These are phyloP conservation scores for Sherardia arvensis DNA, from an alignment of 257 asterid species.

Conservation along the genomic window DNA sequence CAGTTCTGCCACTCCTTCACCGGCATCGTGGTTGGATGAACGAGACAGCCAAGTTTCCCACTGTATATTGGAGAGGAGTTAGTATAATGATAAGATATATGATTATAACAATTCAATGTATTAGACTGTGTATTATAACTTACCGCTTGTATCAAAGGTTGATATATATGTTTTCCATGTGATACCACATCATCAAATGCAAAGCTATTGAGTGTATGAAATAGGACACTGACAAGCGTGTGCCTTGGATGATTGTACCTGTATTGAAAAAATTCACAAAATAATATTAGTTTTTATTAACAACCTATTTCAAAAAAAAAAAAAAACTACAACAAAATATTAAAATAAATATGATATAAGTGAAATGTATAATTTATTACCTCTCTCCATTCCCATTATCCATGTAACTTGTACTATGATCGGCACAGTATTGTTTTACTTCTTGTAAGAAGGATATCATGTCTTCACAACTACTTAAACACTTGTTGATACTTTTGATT, in stretches of 20 bases:
- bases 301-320: no score
- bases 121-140: no score
- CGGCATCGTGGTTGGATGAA: constrained; percentile 16
- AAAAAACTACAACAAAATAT: no score
- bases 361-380: no score
- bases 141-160: constrained; percentile 41
- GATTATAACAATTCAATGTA: no score
- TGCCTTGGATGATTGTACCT: constrained; percentile 4
- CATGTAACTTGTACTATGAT: constrained; percentile 12
- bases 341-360: no score
- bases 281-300: background rate
- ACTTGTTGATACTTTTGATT: constrained; percentile 27
- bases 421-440: constrained; percentile 19
- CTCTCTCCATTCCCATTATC: constrained; percentile 29
- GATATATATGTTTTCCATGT: constrained; percentile 51
- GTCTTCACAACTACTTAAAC: constrained; percentile 26
- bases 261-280: background rate
- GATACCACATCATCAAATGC: constrained; percentile 46
- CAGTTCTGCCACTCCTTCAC: constrained; percentile 42
- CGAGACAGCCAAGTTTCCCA: constrained; percentile 66
- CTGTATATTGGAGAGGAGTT: no score
- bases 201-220: constrained; percentile 46
- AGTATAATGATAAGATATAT: no score
- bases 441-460: constrained; percentile 32
- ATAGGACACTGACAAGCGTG: constrained; percentile 30